A percentile compares a stretch with the other conserved stretches of the same genome.
Evolutionary conservation across 2,329 filamentous ascomycete species (phyloP).

Genomic region (Aspergillus jensenii): DNA sequence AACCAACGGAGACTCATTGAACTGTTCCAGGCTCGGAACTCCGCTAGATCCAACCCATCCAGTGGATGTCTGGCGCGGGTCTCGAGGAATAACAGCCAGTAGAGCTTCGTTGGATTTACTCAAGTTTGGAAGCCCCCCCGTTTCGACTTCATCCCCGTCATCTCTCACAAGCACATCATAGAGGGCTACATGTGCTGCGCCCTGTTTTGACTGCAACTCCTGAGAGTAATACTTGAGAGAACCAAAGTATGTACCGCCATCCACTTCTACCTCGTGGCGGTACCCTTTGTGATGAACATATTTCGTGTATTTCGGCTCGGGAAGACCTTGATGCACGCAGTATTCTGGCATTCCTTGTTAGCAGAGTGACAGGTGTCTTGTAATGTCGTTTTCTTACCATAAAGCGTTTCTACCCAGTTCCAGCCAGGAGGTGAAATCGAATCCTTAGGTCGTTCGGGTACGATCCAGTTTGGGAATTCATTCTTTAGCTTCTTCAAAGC

Average conservation of each 20-base stretch:
- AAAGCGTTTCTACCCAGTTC: conserved; percentile 31
- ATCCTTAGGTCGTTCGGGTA: conserved; percentile 28
- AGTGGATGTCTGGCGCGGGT: not conserved
- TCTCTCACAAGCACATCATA: conserved; percentile 22
- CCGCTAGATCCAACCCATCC: not conserved
- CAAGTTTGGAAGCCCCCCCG: conserved; percentile 8
- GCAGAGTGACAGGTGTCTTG: not conserved
- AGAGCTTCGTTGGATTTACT: not conserved
- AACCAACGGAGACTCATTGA: not conserved
- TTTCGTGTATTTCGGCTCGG: conserved; percentile 22
- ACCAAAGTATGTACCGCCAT: conserved; percentile 19
- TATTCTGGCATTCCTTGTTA: conserved; percentile 21
- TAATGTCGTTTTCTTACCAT: conserved; percentile 20
- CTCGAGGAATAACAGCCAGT: not conserved
- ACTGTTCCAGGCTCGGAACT: not conserved
- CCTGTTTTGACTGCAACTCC: conserved; percentile 28
- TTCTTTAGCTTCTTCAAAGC: conserved; percentile 26
- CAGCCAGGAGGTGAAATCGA: conserved; percentile 16
- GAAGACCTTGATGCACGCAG: conserved; percentile 20
- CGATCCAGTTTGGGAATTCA: conserved; percentile 25
- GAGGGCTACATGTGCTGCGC: conserved; percentile 29
- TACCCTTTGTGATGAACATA: conserved; percentile 23
- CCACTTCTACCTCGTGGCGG: conserved; percentile 29
- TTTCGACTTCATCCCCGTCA: not conserved
- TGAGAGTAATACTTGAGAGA: conserved; percentile 19